phyloP scores from a whole-genome alignment of 768 basidiomycete species.

The Mycena venus region DNA sequence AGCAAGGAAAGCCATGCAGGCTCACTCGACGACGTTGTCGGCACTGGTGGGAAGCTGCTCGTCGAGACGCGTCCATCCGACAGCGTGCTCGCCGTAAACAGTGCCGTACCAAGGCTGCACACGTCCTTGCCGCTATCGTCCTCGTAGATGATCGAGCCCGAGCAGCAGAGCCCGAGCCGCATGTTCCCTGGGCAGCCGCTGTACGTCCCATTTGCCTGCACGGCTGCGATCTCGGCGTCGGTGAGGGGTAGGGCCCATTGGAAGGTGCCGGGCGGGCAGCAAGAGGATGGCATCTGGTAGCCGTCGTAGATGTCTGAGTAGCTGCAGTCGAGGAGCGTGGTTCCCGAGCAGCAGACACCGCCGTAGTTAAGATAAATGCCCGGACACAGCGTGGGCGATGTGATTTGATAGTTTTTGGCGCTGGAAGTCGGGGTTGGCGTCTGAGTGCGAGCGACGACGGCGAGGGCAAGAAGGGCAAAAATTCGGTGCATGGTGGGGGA shows the following conservation, averaged over 20 bases:
- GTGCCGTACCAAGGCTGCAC: constrained; percentile 2
- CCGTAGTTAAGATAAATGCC: background rate
- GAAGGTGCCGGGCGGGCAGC: background rate
- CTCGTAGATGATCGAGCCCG: constrained; percentile 7
- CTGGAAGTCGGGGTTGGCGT: background rate
- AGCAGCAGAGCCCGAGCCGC: constrained; percentile 15
- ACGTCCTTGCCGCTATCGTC: constrained; percentile 13
- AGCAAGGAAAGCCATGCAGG: background rate
- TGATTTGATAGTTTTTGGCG: background rate
- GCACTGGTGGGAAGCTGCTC: constrained; percentile 4
- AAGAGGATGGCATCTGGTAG: background rate
- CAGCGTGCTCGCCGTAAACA: constrained; percentile 9
- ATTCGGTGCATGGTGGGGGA: constrained; percentile 8
- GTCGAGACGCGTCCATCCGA: background rate
- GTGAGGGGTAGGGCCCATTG: background rate
- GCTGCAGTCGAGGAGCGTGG: background rate
- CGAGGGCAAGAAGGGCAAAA: background rate
- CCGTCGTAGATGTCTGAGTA: background rate
- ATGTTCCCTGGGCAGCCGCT: constrained; percentile 15
- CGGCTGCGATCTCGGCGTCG: constrained; percentile 2
- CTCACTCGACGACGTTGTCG: background rate
- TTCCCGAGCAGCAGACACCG: constrained; percentile 4
- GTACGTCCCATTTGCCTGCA: constrained; percentile 14
- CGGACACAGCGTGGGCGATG: background rate
- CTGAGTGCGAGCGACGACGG: background rate